Conservation (phyloP, 2,329 filamentous ascomycete species). For the Apiospora sp. region DNA sequence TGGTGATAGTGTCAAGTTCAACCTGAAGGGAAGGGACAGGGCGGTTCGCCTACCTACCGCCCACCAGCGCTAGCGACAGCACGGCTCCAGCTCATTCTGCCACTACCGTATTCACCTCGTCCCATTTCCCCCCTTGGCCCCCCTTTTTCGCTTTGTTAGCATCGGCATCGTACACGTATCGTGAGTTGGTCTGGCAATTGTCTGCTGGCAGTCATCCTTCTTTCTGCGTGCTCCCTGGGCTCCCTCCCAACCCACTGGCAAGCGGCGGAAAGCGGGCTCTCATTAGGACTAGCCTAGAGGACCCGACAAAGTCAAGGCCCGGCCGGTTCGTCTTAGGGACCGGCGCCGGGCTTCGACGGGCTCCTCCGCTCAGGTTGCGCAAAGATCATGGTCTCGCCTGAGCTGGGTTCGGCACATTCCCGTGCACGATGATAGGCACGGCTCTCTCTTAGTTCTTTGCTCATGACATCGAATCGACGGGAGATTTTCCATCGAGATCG, state of each 20-base stretch:
- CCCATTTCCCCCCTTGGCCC: no score
- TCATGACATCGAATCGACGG: neutral
- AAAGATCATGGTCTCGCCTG: neutral
- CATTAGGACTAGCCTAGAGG: neutral
- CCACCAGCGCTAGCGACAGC: neutral
- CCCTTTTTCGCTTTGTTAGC: neutral
- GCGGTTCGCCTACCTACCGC: neutral
- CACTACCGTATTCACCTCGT: neutral
- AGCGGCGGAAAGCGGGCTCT: neutral
- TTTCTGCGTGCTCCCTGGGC: neutral
- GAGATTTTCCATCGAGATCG: neutral
- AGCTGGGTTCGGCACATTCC: neutral
- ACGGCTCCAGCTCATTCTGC: slow-evolving; percentile 7
- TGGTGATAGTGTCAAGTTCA: slow-evolving; percentile 8
- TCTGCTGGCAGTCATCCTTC: neutral
- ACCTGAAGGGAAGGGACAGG: neutral
- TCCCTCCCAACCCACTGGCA: neutral
- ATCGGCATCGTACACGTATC: neutral
- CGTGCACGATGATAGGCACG: neutral
- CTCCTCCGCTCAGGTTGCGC: neutral
- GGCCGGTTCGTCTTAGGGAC: neutral
- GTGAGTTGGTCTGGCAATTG: neutral
- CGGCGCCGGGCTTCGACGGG: neutral
- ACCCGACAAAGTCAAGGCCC: neutral
- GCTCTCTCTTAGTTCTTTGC: neutral